Base-by-base conservation (phyloP, 805 yeast species). In the Starmerella apis region DNA sequence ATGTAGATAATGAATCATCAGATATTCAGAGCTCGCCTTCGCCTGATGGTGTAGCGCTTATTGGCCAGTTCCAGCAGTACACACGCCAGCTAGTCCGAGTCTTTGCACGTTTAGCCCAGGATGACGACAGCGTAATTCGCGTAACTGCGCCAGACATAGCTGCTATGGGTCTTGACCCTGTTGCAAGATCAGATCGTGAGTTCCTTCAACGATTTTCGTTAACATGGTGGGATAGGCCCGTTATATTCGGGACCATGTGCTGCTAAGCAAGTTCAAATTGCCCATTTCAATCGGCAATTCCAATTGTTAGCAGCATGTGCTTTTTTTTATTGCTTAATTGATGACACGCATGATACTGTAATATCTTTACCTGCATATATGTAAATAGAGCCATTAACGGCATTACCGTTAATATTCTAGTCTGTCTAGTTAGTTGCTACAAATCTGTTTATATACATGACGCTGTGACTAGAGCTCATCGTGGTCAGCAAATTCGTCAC, bases 151-250 rank as follows among this genome's bases (percentile, higher is more conserved):
- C 71, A 19, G 81, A 78, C 59, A 56, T 78, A 37, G 62, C 67
- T 22, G 79, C 76, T 51, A 74, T 78, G 79, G 82, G 83, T 2
- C 62, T 78, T 37, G 81, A 78, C 59, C 80, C 81, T 3, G 69
- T 73, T 53, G 70, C 76, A 20, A 23, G 57, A 1, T 61, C 65
- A 5, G 83, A 78, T 59, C 59, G 71, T 14, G 66, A 65, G 24
- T 77, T 78, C 58, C 59, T 76, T 13, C 54, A 64, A 28, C 65
- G 68, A 10, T 62, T 78, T 37, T 68, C 74, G 2, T 59, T 63
- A 9, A 55, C 67, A 2, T 77, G 80, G 78, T 77, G 76, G 73
- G 68, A 68, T 14, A 64, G 71, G 5, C 69, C 65, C 28, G 63
- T 74, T n/a, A 71, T 72, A 4, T 65, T 69, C 25, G 64, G 33